Evolutionary conservation across 129 eudicot genomes (phyloP).

Genomic region (Dittrichia graveolens): DNA sequence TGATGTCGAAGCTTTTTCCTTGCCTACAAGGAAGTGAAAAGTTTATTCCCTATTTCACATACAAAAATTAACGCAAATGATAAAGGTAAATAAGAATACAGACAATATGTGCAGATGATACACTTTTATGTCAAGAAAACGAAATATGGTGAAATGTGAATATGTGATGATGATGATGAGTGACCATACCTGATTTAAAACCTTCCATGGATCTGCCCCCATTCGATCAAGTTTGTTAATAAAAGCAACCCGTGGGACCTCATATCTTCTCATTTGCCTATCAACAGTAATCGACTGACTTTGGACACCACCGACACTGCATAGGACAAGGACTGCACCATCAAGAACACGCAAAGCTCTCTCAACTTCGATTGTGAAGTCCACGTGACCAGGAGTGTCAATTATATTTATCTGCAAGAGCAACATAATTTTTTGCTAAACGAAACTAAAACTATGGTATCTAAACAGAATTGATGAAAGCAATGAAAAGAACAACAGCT

Average conservation of each 20-base stretch:
- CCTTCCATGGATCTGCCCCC: conserved; percentile 99
- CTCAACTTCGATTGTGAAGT: conserved; percentile 98
- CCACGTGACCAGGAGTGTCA: conserved; percentile 99
- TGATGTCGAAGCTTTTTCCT: conserved; percentile 93
- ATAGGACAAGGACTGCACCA: conserved; percentile 97
- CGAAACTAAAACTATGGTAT: neutral
- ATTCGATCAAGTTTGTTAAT: conserved; percentile 95
- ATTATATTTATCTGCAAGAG: conserved; percentile 82
- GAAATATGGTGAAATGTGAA: conserved; percentile 11
- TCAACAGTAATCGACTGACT: conserved; percentile 99
- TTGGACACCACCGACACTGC: conserved; percentile 99
- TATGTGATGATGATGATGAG: conserved; percentile 13
- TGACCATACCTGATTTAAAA: conserved; percentile 78
- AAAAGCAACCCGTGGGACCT: conserved; percentile 95
- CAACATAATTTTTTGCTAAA: conserved; percentile 18
- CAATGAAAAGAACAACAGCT: too few relatives aligned
- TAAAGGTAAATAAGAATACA: neutral
- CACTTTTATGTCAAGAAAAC: neutral
- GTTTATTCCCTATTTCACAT: too few relatives aligned
- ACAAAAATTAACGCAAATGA: neutral
- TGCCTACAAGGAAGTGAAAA: conserved; percentile 45
- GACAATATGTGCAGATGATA: conserved; percentile 22
- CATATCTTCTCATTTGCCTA: conserved; percentile 98
- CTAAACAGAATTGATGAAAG: neutral
- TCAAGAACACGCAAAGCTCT: conserved; percentile 98